A percentile compares a stretch with the other conserved stretches of the same genome.
Evolutionary conservation across 73 alveolate genomes (phyloP).

Genomic region (Tetrahymena thermophila): DNA sequence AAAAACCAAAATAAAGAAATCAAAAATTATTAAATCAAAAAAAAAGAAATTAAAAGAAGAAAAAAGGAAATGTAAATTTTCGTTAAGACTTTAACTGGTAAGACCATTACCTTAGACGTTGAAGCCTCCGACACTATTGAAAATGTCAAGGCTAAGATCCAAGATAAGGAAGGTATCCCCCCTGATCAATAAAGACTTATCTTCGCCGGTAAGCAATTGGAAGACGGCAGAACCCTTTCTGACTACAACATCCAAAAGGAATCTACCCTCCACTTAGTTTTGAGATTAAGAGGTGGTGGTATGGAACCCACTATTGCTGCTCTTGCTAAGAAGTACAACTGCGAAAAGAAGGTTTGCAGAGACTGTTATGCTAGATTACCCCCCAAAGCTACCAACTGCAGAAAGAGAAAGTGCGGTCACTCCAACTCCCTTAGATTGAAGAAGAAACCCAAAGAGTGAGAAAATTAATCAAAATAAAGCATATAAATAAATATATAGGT

Average conservation of each 20-base stretch:
- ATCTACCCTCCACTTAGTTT: constrained; percentile 60
- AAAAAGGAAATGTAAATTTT: constrained; percentile 47
- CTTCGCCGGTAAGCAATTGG: constrained; percentile 61
- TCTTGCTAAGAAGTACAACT: constrained; percentile 43
- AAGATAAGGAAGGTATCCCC: constrained; percentile 69
- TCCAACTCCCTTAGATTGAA: constrained; percentile 93
- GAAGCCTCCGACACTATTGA: constrained; percentile 61
- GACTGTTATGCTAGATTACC: constrained; percentile 80
- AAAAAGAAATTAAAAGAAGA: constrained; percentile 18
- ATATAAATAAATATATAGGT: background rate
- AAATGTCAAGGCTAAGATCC: constrained; percentile 56
- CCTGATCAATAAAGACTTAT: constrained; percentile 60
- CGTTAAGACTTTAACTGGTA: constrained; percentile 58
- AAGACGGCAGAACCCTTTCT: constrained; percentile 58
- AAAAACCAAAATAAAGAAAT: background rate
- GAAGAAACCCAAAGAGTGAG: constrained; percentile 91
- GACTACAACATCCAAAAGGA: constrained; percentile 61
- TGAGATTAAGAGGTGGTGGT: constrained; percentile 64
- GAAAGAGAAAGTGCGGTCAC: constrained; percentile 98
- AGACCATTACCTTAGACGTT: constrained; percentile 60
- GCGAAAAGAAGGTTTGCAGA: constrained; percentile 52
- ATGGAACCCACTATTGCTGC: constrained; percentile 57
- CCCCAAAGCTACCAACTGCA: constrained; percentile 95
- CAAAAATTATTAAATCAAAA: background rate
- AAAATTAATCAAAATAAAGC: background rate